Conservation (phyloP, 148 eudicot species). For the Tetragonia tetragonoides region DNA sequence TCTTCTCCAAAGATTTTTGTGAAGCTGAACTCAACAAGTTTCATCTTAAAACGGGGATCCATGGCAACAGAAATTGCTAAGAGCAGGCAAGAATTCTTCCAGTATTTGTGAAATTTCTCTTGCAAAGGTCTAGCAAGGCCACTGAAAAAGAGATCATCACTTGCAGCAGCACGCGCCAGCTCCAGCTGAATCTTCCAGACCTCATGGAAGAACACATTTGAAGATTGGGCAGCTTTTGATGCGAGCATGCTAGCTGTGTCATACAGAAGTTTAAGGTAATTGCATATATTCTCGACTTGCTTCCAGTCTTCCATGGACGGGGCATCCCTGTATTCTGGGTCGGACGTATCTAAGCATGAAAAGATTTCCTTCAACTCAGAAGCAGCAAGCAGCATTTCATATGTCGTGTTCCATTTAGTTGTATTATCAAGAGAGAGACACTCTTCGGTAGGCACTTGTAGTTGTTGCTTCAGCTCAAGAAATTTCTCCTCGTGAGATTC, state of each 20-base stretch:
- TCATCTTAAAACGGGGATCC: constrained; percentile 95
- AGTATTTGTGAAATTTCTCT: constrained; percentile 70
- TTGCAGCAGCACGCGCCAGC: constrained; percentile 60
- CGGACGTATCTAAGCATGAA: constrained; percentile 67
- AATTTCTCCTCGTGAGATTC: constrained; percentile 77
- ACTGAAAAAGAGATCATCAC: constrained; percentile 59
- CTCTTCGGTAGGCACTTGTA: constrained; percentile 69
- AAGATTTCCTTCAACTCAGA: constrained; percentile 77
- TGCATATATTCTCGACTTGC: constrained; percentile 56
- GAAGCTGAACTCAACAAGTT: constrained; percentile 92
- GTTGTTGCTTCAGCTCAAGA: constrained; percentile 66
- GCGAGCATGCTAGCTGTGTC: constrained; percentile 65
- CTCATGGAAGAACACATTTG: constrained; percentile 78
- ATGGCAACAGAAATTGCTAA: constrained; percentile 80
- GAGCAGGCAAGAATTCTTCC: constrained; percentile 63
- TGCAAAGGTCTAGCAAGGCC: constrained; percentile 58
- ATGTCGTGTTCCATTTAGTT: constrained; percentile 78
- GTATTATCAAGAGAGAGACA: constrained; percentile 55
- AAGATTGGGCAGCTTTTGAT: constrained; percentile 42
- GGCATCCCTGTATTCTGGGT: constrained; percentile 65
- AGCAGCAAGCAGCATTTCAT: constrained; percentile 82
- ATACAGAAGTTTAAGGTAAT: constrained; percentile 57
- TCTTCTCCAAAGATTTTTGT: constrained; percentile 72
- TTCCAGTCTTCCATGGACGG: constrained; percentile 73
- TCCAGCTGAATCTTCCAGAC: constrained; percentile 90